A percentile compares a stretch with the other conserved stretches of the same genome.
These are phyloP conservation scores for Bryoglossum gracile DNA, from an alignment of 495 filamentous ascomycete species.

Conservation along the genomic window DNA sequence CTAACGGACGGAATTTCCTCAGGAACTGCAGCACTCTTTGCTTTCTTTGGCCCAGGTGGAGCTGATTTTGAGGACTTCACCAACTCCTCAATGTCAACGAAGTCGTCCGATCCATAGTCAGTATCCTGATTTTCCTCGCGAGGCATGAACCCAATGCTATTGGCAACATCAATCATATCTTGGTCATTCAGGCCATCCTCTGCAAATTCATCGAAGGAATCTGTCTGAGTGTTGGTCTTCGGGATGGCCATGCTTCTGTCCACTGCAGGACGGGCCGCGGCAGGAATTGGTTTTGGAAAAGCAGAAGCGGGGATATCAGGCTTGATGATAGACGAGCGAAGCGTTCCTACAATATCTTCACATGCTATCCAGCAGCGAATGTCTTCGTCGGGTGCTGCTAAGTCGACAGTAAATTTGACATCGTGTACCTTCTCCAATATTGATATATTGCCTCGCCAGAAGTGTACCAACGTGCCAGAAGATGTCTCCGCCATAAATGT, in stretches of 20 bases:
- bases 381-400: conserved; percentile 48
- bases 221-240: conserved; percentile 14
- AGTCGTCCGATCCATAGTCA: conserved; percentile 23
- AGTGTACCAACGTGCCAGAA: conserved; percentile 67
- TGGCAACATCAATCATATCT: conserved; percentile 40
- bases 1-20: conserved; percentile 38
- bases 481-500: conserved; percentile 73
- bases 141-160: conserved; percentile 7
- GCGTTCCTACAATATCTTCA: conserved; percentile 85
- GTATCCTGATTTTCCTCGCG: neutral
- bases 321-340: conserved; percentile 51
- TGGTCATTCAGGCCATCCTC: conserved; percentile 49
- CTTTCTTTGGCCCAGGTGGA: conserved; percentile 13
- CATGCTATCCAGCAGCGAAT: conserved; percentile 74
- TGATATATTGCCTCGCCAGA: conserved; percentile 64
- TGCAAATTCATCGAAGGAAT: conserved; percentile 43
- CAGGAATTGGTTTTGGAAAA: conserved; percentile 38
- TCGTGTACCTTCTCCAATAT: conserved; percentile 59
- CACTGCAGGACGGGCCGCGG: neutral
- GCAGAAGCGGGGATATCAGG: conserved; percentile 49
- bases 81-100: conserved; percentile 38
- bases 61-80: conserved; percentile 19
- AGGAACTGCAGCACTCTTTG: conserved; percentile 18
- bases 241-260: conserved; percentile 10
- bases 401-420: conserved; percentile 50